Base-by-base conservation (phyloP, 176 grass and related monocot species). In the Paspalum vaginatum region DNA sequence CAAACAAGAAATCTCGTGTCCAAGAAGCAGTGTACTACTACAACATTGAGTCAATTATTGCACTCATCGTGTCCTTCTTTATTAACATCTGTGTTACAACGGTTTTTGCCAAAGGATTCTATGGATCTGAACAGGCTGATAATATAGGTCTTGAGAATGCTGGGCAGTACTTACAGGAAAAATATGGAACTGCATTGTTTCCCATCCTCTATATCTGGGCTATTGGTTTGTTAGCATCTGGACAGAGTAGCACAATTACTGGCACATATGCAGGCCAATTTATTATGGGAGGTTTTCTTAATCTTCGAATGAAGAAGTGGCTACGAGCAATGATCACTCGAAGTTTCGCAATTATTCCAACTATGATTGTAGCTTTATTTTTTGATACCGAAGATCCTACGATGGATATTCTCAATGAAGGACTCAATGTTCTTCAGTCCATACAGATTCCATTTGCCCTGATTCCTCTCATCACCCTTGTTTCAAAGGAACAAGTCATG, bases 271-370 rank as follows among this genome's bases (percentile, higher is more conserved):
- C 94, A 25, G 94, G 94, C 25, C 94, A 97, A 78, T 97, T 97
- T 70, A 84, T 97, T 47, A 97, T 97, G 94, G 89, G 94, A 26
- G 94, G 94, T 58, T 97, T 97, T 63, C 84, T 97, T 53, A 97
- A 97, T 87, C 94, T 97, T 89, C 89, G 91, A 40, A 56, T 97
- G 78, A 97, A 97, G 89, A 97, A 97, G 78, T 97, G 94, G 94
- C 64, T 94, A 69, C 78, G 94, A 40, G 87, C 94, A 75, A 11
- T 91, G 68, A 97, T 97, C 27, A 97, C 94, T 60, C 91, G 94
- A 66, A 97, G 91, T 61, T 97, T 81, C 46, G 94, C 94, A 41
- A 91, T 97, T 83, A 79, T 97, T 77, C 94, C 94, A 65, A 97
- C 94, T 58, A 97, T 97, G 68, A 87, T 97, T 39, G 91, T 97